Evolutionary conservation across 176 grass and related monocot genomes (phyloP), one percentile per base, ranked within the genome.

Genomic region (Raddia distichophylla): DNA sequence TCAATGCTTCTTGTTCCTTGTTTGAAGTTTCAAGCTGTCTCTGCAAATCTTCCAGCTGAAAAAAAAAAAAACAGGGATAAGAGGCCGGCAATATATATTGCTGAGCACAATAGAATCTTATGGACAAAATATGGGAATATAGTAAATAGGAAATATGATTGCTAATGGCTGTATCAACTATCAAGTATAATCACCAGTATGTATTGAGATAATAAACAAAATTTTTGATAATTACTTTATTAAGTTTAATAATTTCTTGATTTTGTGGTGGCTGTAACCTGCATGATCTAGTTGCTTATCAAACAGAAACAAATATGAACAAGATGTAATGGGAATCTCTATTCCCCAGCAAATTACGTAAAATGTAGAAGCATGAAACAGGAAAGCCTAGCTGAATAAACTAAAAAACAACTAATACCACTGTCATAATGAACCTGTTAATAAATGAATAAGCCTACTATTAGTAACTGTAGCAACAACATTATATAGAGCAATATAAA

Each of bases 1-100:
- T 99, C 67, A 95, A 60, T 45, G 96, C 93, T 76, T 95, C 96
- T 79, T 99, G 96, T 73, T 99, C 96, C 71, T 93, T 93, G 67
- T 81, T 89, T 74, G 89, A 55, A 68, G 84, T 80, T 79, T 95
- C 93, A 68, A 99, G 76, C 75, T 95, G 90, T 71, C 88, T 86
- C 42, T 93, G 70, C 66, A 84, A 52, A 80, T 83, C 96, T 88
- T 99, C 89, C 73, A 99, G 57, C 96, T 99, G 82, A 15, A 80
- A 86, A 81, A 68, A 81, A 68, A 68, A 60, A 53, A 78, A 32
- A 62, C 55, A 27, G 27, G 60, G 45, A 68, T 53, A 19, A 53
- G 47, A 14, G 19, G 51, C 47, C 0, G 19, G 37, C 56, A 80
- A 20, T 51, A 77, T 55, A 49, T 13, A 20, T 50, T 35, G 69